Evolutionary conservation across 1,284 basidiomycete species (phyloP), one percentile per base, ranked within the genome.

Genomic region (Cryptococcus sp.): DNA sequence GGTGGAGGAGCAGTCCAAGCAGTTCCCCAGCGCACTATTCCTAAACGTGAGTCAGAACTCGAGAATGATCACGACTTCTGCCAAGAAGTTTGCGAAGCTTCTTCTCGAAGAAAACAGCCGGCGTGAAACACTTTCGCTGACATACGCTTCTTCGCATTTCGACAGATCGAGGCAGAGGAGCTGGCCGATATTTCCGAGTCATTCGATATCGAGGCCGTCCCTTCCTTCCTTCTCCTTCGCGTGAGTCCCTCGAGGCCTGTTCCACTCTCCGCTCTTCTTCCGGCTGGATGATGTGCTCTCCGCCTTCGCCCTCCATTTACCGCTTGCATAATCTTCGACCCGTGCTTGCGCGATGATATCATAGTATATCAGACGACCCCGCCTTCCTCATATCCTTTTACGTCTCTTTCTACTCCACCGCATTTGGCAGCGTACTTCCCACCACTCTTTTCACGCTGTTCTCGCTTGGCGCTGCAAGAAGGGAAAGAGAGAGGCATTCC

Each of bases 191-290:
- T 99, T 52, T 84, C 93, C 5, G 94, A 97, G 74, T 92, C 90
- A 6, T 99, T 99, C 70, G 88, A 93, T 31, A 85, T 99, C 57
- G 87, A 94, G 72, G 87, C 90, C 8, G 95, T 99, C 3, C 95
- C 96, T 0, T 83, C 87, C 1, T 89, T 94, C 69, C 79, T 98
- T 53, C 78, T 99, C 54, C 85, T 99, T 27, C 84, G 88, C 64
- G 92, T 93, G 66, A 65, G 85, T 78, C 19, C 11, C 35, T 48
- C 51, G 38, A 17, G 22, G n/a, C 22, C 35, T 50, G 7, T 20
- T 22, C 39, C 41, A 22, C 23, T 39, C 27, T 50, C 48, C 47
- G 19, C 59, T 45, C 25, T 25, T 38, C 13, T 56, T 49, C 23
- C 49, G 31, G 13, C 31, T 35, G 13, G 31, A 35, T 13, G 13